These are phyloP conservation scores for Cladosporium oxysporum DNA, from an alignment of 2,329 filamentous ascomycete species.

Conservation along the genomic window DNA sequence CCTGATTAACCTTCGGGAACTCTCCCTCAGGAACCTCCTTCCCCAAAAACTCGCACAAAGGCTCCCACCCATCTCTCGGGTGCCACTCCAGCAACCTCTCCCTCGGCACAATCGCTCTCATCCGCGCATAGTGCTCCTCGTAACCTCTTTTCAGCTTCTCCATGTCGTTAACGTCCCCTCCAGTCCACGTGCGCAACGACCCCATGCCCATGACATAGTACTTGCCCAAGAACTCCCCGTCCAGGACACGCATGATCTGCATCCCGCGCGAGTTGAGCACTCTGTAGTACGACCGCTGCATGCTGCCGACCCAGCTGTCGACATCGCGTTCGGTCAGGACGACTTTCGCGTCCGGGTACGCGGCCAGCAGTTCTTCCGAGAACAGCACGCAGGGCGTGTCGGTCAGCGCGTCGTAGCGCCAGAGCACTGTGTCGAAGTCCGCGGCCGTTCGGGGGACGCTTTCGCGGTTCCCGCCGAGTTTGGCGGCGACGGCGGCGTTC, in stretches of 20 bases:
- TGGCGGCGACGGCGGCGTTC: constrained; percentile 1
- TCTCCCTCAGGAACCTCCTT: constrained; percentile 38
- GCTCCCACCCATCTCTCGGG: constrained; percentile 38
- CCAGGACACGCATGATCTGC: not conserved
- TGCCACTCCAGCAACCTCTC: constrained; percentile 35
- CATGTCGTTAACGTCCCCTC: not conserved
- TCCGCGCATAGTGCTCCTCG: not conserved
- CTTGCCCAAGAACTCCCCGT: not conserved
- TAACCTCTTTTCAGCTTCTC: not conserved
- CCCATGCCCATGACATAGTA: constrained; percentile 6
- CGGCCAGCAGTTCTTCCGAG: constrained; percentile 23
- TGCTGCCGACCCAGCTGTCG: constrained; percentile 21
- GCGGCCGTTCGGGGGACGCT: not conserved
- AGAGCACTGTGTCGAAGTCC: constrained; percentile 23
- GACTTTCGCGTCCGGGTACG: constrained; percentile 28
- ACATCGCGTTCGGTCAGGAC: constrained; percentile 26
- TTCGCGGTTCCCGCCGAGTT: not conserved
- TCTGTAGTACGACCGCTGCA: not conserved
- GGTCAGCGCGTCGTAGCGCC: constrained; percentile 24
- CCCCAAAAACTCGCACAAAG: constrained; percentile 46
- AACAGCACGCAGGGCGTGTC: constrained; percentile 23
- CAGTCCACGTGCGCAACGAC: not conserved
- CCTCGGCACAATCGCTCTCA: not conserved
- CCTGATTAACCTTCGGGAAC: constrained; percentile 35
- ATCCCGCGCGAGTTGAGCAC: not conserved